phyloP scores from a whole-genome alignment of 306 rosid genomes.

The Quercus agrifolia region DNA sequence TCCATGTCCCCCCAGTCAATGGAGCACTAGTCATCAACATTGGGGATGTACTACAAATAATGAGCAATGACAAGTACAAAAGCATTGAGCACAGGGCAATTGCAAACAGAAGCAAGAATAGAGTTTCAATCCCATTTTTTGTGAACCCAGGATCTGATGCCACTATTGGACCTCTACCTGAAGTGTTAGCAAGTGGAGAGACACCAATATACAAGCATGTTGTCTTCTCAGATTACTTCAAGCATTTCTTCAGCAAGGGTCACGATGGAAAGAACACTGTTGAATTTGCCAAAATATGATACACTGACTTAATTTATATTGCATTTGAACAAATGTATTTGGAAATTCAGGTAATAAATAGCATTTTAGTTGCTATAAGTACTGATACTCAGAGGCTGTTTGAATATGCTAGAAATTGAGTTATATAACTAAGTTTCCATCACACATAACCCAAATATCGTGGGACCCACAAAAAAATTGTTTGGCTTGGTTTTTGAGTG shows the following conservation, averaged over 20 bases:
- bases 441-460: no score
- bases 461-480: no score
- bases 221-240: conserved; percentile 35
- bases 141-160: conserved; percentile 38
- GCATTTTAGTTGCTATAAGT: no score
- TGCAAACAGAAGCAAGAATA: conserved; percentile 24
- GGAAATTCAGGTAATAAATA: no score
- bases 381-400: no score
- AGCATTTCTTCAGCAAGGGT: conserved; percentile 43
- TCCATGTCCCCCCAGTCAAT: conserved; percentile 28
- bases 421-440: no score
- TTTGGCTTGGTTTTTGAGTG: no score
- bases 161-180: conserved; percentile 35
- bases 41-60: conserved; percentile 44
- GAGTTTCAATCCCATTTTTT: conserved; percentile 41
- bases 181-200: conserved; percentile 32
- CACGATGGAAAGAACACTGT: conserved; percentile 45
- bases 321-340: no score
- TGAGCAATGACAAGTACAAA: conserved; percentile 35
- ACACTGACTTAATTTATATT: background rate
- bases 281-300: conserved; percentile 33
- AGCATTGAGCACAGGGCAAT: conserved; percentile 40
- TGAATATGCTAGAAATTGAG: no score
- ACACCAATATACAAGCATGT: conserved; percentile 32
- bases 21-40: conserved; percentile 40